Base-by-base conservation (phyloP, 2,329 filamentous ascomycete genomes). In the Fusarium temperatum region DNA sequence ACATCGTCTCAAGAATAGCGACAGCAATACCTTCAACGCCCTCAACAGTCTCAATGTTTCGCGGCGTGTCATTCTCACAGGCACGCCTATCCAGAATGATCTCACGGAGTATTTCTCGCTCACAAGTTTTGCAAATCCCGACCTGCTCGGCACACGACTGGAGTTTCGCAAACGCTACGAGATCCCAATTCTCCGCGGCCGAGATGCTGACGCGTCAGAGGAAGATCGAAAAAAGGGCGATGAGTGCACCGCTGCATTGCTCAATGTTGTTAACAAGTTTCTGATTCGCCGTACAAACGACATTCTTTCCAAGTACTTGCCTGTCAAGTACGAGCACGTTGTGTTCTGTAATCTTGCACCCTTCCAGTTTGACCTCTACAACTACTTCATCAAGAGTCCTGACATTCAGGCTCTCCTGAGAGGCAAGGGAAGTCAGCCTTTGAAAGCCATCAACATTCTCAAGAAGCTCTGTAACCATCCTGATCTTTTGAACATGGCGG, bases 391-490 rank as follows among this genome's bases (percentile, higher is more conserved):
- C 82, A 94, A 93, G 56, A 98, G 95, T 68, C 96, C 96, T 0
- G 94, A 97, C 69, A 98, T 99, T 78, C 95, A 97, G 81, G 95
- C 93, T 60, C 86, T 99, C 50, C 89, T 99, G 41, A 91, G 94
- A 74, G 96, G 96, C 70, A 98, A 98, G 83, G 96, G 95, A 32
- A 98, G 95, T 67, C 96, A 98, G 78, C 96, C 96, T 4, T 87
- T 99, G 54, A 98, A 98, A 82, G 96, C 96, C 13, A 99, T 99
- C 82, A 95, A 94, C 51, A 91, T 99, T 76, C 88, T 99, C 79
- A 99, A 99, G 85, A 99, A 99, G 82, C 91, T 99, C 20, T 99
- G 97, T 86, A 99, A 99, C 77, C 96, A 99, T 78, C 96, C 96
- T 0, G 96, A 99, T 80, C 89, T 99, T 8, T 89, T 99, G 39